A percentile compares a stretch with the other conserved stretches of the same genome.
These are phyloP conservation scores for Teunomyces lycoperdinae DNA, from an alignment of 805 yeast species.

Conservation along the genomic window DNA sequence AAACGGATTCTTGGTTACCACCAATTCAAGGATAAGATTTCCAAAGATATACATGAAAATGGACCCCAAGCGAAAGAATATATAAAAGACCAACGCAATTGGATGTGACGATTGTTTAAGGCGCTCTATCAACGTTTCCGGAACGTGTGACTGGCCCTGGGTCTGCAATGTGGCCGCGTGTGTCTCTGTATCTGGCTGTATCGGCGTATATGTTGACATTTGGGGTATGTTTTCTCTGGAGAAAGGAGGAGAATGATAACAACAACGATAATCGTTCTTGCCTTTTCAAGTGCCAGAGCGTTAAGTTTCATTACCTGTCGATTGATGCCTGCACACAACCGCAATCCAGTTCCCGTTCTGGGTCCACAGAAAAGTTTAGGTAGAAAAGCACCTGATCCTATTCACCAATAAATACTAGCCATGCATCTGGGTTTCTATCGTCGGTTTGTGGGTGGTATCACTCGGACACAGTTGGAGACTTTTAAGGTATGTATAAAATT, in stretches of 20 bases:
- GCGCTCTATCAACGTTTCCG: slow-evolving; percentile 23
- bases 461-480: slow-evolving; percentile 45
- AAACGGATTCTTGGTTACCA: slow-evolving; percentile 38
- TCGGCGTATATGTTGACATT: slow-evolving; percentile 25
- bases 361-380: neutral
- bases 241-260: neutral
- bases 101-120: slow-evolving; percentile 78
- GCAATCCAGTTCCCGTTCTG: no score
- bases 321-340: no score
- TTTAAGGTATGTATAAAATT: slow-evolving; percentile 34
- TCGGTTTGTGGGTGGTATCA: slow-evolving; percentile 33
- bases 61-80: slow-evolving; percentile 63
- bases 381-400: neutral
- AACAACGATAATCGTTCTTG: no score
- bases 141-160: neutral
- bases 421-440: slow-evolving; percentile 20
- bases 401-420: neutral
- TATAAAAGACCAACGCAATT: slow-evolving; percentile 63
- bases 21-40: slow-evolving; percentile 51
- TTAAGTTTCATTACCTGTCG: no score
- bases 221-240: neutral
- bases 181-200: slow-evolving; percentile 24
- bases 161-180: neutral
- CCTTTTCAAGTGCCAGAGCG: no score
- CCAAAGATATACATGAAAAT: slow-evolving; percentile 70